phyloP scores from a whole-genome alignment of 1,284 basidiomycete genomes.

The Hemileia vastatrix region DNA sequence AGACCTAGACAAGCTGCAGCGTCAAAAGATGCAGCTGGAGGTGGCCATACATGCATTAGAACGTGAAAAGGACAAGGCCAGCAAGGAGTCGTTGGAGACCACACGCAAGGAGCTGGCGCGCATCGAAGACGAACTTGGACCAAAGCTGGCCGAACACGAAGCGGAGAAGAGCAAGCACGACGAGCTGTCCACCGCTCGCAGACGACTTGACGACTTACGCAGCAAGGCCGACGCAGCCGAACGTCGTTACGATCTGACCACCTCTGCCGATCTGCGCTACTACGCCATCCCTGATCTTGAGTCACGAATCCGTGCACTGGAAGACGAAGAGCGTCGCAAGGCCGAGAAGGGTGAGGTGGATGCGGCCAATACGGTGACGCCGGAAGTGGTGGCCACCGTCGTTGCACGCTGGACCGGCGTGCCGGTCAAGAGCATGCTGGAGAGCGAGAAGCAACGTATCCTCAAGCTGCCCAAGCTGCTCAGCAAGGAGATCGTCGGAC shows the following conservation, averaged over 20 bases:
- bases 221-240: conserved; percentile 91
- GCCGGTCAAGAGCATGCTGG: conserved; percentile 42
- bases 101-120: conserved; percentile 73
- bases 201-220: conserved; percentile 80
- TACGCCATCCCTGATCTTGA: conserved; percentile 86
- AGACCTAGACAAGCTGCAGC: conserved; percentile 84
- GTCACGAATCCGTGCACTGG: conserved; percentile 54
- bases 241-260: conserved; percentile 65
- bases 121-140: conserved; percentile 79
- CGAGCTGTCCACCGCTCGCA: conserved; percentile 67
- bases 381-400: conserved; percentile 51
- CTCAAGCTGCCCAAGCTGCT: conserved; percentile 49
- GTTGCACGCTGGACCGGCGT: conserved; percentile 51
- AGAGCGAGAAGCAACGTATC: conserved; percentile 46
- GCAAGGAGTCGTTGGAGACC: conserved; percentile 67
- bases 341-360: conserved; percentile 36
- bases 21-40: conserved; percentile 80
- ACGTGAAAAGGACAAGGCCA: conserved; percentile 73
- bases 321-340: conserved; percentile 50
- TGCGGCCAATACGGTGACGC: conserved; percentile 45
- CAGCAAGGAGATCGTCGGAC: conserved; percentile 34
- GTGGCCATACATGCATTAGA: conserved; percentile 88
- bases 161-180: conserved; percentile 77
- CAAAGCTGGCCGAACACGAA: conserved; percentile 77
- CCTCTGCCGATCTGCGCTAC: conserved; percentile 81